Conservation (phyloP, 345 rosid genomes). For the Punica granatum region DNA sequence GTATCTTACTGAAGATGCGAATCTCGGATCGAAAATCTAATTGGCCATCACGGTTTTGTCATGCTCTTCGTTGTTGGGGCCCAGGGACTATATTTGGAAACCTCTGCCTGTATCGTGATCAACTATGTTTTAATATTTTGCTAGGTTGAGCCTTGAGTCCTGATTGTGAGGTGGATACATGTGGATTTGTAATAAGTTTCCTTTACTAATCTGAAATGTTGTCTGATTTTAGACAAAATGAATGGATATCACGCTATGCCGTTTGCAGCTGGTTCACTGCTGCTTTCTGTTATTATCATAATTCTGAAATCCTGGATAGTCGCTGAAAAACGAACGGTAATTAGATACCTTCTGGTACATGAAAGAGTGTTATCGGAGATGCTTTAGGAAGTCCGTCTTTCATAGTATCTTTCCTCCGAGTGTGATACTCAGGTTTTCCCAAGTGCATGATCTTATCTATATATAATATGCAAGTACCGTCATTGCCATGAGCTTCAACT, state of each 20-base stretch:
- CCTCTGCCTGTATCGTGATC: background rate
- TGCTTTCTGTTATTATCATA: background rate
- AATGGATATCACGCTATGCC: background rate
- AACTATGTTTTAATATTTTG: background rate
- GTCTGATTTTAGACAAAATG: background rate
- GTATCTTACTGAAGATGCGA: background rate
- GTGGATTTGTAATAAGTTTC: background rate
- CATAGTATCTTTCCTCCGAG: too few species aligned
- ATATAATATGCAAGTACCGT: too few species aligned
- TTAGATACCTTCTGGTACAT: too few species aligned
- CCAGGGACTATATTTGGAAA: background rate
- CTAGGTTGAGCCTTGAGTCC: background rate
- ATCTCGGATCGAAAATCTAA: background rate
- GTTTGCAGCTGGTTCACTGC: background rate
- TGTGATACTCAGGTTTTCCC: too few species aligned
- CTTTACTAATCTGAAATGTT: background rate
- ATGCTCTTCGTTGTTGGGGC: background rate
- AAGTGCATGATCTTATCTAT: too few species aligned
- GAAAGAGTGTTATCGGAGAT: too few species aligned
- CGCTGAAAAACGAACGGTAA: too few species aligned
- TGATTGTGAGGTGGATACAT: background rate
- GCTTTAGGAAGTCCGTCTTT: too few species aligned
- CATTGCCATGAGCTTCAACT: too few species aligned
- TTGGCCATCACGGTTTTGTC: background rate
- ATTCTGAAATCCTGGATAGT: too few species aligned